Percentiles rank a stretch among this genome's conserved stretches.
phyloP scores from a whole-genome alignment of 2,329 filamentous ascomycete species.

The Ophiognomonia clavigignenti-juglandacearum region DNA sequence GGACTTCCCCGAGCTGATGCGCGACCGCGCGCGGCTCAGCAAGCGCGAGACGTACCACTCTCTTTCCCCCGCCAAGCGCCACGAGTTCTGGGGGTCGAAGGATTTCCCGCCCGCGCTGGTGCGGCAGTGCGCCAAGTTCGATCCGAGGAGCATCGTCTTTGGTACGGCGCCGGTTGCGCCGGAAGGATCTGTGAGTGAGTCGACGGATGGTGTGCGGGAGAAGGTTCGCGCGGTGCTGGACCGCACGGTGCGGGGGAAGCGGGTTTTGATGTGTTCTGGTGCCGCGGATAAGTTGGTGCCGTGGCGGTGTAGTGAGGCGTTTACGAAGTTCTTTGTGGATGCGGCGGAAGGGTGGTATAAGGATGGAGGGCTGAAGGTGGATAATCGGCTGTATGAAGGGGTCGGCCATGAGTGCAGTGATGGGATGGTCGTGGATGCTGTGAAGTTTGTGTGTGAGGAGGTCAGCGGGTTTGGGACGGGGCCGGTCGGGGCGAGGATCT shows the following conservation, averaged over 20 bases:
- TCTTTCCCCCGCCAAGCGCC: conserved; percentile 51
- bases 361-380: conserved; percentile 51
- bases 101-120: conserved; percentile 73
- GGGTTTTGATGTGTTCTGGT: conserved; percentile 60
- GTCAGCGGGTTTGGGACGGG: conserved; percentile 29
- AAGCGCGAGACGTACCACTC: too few relatives aligned
- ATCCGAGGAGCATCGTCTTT: conserved; percentile 73
- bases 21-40: conserved; percentile 68
- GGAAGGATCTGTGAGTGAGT: conserved; percentile 25
- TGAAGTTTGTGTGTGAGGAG: conserved; percentile 54
- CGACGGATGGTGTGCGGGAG: conserved; percentile 33
- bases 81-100: conserved; percentile 67
- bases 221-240: conserved; percentile 43
- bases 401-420: conserved; percentile 65
- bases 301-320: conserved; percentile 54
- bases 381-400: conserved; percentile 63
- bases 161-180: conserved; percentile 37
- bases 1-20: conserved; percentile 74
- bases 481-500: conserved; percentile 16
- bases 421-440: conserved; percentile 62
- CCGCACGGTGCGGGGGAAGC: conserved; percentile 53
- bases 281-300: conserved; percentile 69
- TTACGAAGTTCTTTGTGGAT: conserved; percentile 57
- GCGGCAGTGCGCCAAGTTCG: conserved; percentile 56
- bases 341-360: conserved; percentile 48